Base-by-base conservation (phyloP, 768 basidiomycete genomes). In the Suillus occidentalis region DNA sequence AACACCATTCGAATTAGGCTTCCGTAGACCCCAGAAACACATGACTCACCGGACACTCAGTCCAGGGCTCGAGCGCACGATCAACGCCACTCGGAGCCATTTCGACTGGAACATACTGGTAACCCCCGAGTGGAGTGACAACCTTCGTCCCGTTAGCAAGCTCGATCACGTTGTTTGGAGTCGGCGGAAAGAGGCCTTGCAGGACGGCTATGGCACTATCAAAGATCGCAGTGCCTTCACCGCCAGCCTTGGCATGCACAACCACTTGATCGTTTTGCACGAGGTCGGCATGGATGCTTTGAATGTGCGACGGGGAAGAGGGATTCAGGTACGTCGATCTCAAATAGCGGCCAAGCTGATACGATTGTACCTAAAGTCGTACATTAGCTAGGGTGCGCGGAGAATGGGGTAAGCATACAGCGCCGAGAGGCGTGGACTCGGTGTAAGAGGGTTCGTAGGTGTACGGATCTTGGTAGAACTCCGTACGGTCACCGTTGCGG, bases 61-160 rank as follows among this genome's bases (percentile, higher is more conserved):
- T 84, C 91, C 90, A 94, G 61, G 88, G 88, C 78, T 94, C 91
- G 68, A 94, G 79, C 63, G 90, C 90, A 70, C 88, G 86, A 74
- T 92, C 90, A 66, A 90, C 89, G 63, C 68, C 67, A 57, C 71
- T 70, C 1, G 71, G 57, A 18, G 64, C 50, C 73, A 76, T 73
- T 74, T 92, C 91, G 59, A 95, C 89, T 37, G 92, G 91, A 62
- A 95, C 85, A 69, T 95, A 95, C 77, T 94, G 92, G 77, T 94
- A 95, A 1, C 91, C 91, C 9, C 87, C 87, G 34, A 95, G 84
- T n/a, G 93, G 92, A 8, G 90, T 85, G 31, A 85, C 80, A 64
- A 95, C 76, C 31, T 79, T 84, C 25, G 88, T 87, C 70, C 88
- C 90, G 71, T 95, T 92, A 9, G 93, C 92, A 28, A 96, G 86